phyloP scores from a whole-genome alignment of 1,284 basidiomycete species.

The Trichosporon asahii region DNA sequence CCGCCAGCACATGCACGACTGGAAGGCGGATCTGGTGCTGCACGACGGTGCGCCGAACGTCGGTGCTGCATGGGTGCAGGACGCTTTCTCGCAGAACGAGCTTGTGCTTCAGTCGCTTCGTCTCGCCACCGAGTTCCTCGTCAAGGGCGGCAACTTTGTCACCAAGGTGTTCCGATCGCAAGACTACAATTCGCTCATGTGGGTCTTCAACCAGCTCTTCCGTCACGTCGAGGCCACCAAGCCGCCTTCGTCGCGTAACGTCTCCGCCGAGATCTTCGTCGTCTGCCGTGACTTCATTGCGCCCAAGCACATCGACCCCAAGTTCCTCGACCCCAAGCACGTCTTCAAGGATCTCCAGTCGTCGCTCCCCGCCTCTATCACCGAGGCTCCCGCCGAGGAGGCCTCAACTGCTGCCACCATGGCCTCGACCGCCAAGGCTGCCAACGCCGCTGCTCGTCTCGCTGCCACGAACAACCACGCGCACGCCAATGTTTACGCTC shows the following conservation, averaged over 20 bases:
- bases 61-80: conserved; percentile 98
- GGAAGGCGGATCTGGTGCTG: conserved; percentile 99
- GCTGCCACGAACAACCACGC: conserved; percentile 45
- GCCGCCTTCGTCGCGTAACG: conserved; percentile 96
- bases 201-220: conserved; percentile 98
- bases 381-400: conserved; percentile 16
- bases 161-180: conserved; percentile 99
- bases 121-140: conserved; percentile 92
- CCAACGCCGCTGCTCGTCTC: conserved; percentile 38
- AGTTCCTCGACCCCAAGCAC: conserved; percentile 95
- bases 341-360: conserved; percentile 86
- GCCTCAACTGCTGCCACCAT: conserved; percentile 28
- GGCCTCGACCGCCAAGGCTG: conserved; percentile 35
- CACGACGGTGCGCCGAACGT: conserved; percentile 99
- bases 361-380: conserved; percentile 53
- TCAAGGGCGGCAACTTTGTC: conserved; percentile 91
- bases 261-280: conserved; percentile 99
- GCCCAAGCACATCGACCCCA: conserved; percentile 93
- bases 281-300: conserved; percentile 94
- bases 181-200: conserved; percentile 98
- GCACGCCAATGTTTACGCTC: conserved; percentile 89
- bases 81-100: conserved; percentile 96
- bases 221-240: conserved; percentile 97
- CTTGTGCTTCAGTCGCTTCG: conserved; percentile 94
- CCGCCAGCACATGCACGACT: conserved; percentile 88